phyloP scores from a whole-genome alignment of 495 filamentous ascomycete genomes.

The Podospora australis region DNA sequence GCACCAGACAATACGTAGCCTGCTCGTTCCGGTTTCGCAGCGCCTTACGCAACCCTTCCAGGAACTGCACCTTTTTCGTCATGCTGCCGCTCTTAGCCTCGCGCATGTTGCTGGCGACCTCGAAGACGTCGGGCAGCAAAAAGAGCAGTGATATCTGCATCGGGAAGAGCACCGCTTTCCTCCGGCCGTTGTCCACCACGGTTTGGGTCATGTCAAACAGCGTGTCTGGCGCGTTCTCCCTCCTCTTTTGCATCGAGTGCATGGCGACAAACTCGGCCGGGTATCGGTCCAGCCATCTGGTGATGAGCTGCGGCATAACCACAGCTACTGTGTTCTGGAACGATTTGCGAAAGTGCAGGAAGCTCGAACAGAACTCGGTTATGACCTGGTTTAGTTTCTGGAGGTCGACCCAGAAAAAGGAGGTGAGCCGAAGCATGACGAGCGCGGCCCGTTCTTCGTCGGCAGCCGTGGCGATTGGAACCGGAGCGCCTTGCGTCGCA shows the following conservation, averaged over 20 bases:
- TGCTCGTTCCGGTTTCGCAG: slow-evolving; percentile 52
- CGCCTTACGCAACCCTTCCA: slow-evolving; percentile 53
- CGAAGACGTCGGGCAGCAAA: slow-evolving; percentile 58
- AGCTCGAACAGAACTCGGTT: slow-evolving; percentile 56
- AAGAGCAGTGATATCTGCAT: slow-evolving; percentile 55
- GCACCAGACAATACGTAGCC: slow-evolving; percentile 55
- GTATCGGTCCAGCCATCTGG: slow-evolving; percentile 56
- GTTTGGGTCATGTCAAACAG: slow-evolving; percentile 58
- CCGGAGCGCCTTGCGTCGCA: slow-evolving; percentile 28
- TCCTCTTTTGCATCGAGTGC: slow-evolving; percentile 48
- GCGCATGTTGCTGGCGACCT: slow-evolving; percentile 54
- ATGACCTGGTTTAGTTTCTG: slow-evolving; percentile 53
- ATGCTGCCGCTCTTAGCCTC: slow-evolving; percentile 52
- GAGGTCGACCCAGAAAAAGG: slow-evolving; percentile 54
- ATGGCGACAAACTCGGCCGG: slow-evolving; percentile 55
- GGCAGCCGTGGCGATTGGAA: slow-evolving; percentile 34
- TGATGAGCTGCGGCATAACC: slow-evolving; percentile 51
- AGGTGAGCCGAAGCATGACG: slow-evolving; percentile 46
- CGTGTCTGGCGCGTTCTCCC: slow-evolving; percentile 56
- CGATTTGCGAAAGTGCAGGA: slow-evolving; percentile 54
- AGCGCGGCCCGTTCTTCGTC: slow-evolving; percentile 49
- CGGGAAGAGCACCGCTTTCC: slow-evolving; percentile 51
- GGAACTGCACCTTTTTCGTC: slow-evolving; percentile 55
- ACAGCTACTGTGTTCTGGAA: slow-evolving; percentile 57
- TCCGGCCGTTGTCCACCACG: slow-evolving; percentile 45